Evolutionary conservation across 2,329 filamentous ascomycete species (phyloP).

Genomic region (Beauveria varroae): DNA sequence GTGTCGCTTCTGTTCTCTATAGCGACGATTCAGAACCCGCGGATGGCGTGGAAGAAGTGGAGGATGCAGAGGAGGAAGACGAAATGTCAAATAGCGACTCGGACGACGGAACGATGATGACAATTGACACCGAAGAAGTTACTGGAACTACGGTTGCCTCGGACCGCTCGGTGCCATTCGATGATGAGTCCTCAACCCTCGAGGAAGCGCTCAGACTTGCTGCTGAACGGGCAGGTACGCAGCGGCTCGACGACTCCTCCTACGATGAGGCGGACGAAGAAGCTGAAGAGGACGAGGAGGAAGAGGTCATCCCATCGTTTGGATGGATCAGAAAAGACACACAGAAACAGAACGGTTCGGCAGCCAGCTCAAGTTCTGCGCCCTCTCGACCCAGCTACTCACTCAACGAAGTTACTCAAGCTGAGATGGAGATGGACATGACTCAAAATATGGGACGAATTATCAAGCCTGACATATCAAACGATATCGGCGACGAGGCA

Average conservation of each 20-base stretch:
- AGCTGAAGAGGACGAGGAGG: constrained; percentile 45
- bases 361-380: not conserved
- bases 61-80: constrained; percentile 41
- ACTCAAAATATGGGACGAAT: constrained; percentile 51
- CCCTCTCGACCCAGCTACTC: not conserved
- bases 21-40: constrained; percentile 58
- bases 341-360: constrained; percentile 13
- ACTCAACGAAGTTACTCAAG: constrained; percentile 23
- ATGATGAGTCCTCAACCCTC: constrained; percentile 62
- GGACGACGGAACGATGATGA: constrained; percentile 74
- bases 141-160: constrained; percentile 62
- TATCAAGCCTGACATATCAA: constrained; percentile 35
- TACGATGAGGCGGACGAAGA: constrained; percentile 41
- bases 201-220: constrained; percentile 75
- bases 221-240: constrained; percentile 65
- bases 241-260: constrained; percentile 47
- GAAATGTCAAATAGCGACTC: constrained; percentile 46
- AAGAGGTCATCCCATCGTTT: constrained; percentile 69
- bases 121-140: constrained; percentile 69
- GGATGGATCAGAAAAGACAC: constrained; percentile 59
- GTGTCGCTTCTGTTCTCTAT: constrained; percentile 70
- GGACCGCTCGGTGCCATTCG: constrained; percentile 44
- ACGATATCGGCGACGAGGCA: constrained; percentile 38
- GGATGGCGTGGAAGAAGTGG: constrained; percentile 48
- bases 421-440: constrained; percentile 48